phyloP scores from a whole-genome alignment of 2,329 filamentous ascomycete genomes.

The Colletotrichum godetiae region DNA sequence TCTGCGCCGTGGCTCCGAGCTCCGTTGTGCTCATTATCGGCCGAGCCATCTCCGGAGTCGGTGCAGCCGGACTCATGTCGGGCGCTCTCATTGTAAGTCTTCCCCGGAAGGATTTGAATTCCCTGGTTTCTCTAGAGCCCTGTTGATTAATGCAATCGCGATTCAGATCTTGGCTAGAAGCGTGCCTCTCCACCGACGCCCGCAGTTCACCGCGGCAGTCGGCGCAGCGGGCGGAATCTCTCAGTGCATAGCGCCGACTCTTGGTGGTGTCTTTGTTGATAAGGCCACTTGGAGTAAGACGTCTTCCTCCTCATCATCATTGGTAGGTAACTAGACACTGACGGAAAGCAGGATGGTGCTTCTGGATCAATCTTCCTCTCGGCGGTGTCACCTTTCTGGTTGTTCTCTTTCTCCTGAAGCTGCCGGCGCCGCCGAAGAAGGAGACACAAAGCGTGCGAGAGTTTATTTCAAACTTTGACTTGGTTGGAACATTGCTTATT shows the following conservation, averaged over 20 bases:
- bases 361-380: conserved; percentile 57
- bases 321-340: background rate
- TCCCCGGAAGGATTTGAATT: too few species aligned
- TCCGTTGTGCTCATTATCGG: conserved; percentile 53
- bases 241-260: conserved; percentile 58
- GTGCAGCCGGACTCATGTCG: conserved; percentile 41
- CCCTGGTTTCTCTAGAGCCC: background rate
- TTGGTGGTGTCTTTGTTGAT: conserved; percentile 62
- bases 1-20: conserved; percentile 53
- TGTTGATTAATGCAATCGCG: background rate
- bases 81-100: conserved; percentile 37
- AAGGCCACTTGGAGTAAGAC: conserved; percentile 56
- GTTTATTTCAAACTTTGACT: conserved; percentile 45
- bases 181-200: conserved; percentile 64
- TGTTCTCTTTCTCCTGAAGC: conserved; percentile 54
- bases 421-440: conserved; percentile 44
- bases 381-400: conserved; percentile 54
- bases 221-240: conserved; percentile 68
- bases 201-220: conserved; percentile 64
- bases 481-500: background rate
- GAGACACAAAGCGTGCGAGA: conserved; percentile 43
- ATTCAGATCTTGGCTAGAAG: conserved; percentile 58
- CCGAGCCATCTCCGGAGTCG: conserved; percentile 50
- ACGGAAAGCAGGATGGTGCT: conserved; percentile 52
- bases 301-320: background rate